phyloP scores from a whole-genome alignment of 2,329 filamentous ascomycete species.

The Amylocarpus encephaloides region DNA sequence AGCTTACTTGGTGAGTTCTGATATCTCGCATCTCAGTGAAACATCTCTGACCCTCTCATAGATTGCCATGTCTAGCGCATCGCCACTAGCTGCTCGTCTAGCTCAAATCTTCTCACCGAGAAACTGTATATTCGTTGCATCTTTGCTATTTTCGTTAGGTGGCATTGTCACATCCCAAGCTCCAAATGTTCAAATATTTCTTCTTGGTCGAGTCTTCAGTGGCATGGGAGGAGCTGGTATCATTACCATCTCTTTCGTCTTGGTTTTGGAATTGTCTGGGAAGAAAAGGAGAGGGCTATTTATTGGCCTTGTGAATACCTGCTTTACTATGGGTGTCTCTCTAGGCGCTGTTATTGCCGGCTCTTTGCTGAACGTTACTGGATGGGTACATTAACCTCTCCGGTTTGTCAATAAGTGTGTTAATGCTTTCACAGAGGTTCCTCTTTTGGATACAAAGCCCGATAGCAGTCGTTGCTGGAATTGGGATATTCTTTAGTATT shows the following conservation, averaged over 20 bases:
- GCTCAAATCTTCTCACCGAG: slow-evolving; percentile 68
- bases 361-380: slow-evolving; percentile 53
- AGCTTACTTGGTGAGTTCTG: slow-evolving; percentile 54
- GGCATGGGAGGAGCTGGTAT: slow-evolving; percentile 67
- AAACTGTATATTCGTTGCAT: slow-evolving; percentile 56
- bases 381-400: slow-evolving; percentile 55
- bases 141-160: slow-evolving; percentile 53
- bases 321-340: slow-evolving; percentile 65
- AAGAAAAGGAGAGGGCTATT: slow-evolving; percentile 64
- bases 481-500: slow-evolving; percentile 58
- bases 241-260: slow-evolving; percentile 66
- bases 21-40: background rate
- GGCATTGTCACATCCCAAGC: slow-evolving; percentile 59
- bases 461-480: slow-evolving; percentile 52
- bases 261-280: slow-evolving; percentile 67
- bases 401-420: background rate
- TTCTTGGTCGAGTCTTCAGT: slow-evolving; percentile 60
- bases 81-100: slow-evolving; percentile 65
- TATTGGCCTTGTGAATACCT: slow-evolving; percentile 67
- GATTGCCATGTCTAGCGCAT: slow-evolving; percentile 52
- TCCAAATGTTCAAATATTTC: slow-evolving; percentile 52
- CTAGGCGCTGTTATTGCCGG: slow-evolving; percentile 67
- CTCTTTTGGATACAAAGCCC: slow-evolving; percentile 71
- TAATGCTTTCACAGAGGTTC: slow-evolving; percentile 47
- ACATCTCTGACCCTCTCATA: slow-evolving; percentile 22